Conservation (phyloP, 2,329 filamentous ascomycete species). For the Neonectria coccinea region DNA sequence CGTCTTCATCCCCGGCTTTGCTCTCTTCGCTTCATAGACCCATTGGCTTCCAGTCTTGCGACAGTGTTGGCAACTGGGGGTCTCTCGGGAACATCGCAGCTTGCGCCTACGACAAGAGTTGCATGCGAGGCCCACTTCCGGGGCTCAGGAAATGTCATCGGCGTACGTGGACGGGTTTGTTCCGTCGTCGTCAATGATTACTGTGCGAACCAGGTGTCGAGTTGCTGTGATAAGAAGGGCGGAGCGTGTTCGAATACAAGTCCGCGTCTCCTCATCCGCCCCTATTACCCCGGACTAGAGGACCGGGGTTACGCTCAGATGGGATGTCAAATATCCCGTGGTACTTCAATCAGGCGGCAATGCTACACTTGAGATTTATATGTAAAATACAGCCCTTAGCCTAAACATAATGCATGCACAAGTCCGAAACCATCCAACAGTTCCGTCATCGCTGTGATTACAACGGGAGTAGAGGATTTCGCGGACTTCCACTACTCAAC, state of each 20-base stretch:
- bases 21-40: constrained; percentile 48
- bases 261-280: constrained; percentile 14
- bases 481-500: not conserved
- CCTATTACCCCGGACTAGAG: not conserved
- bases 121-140: constrained; percentile 12
- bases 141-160: constrained; percentile 12
- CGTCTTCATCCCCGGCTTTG: constrained; percentile 52
- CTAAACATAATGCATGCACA: not conserved
- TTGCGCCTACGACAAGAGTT: constrained; percentile 21
- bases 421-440: no score
- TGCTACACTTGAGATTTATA: no score
- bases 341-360: not conserved
- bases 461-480: not conserved
- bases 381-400: no score
- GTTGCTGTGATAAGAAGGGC: not conserved
- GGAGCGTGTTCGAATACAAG: constrained; percentile 9
- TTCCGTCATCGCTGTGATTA: not conserved
- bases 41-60: constrained; percentile 35
- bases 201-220: constrained; percentile 2
- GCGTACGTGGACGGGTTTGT: not conserved
- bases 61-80: constrained; percentile 15
- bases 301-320: not conserved
- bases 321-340: not conserved
- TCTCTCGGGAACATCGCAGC: constrained; percentile 18
- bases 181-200: constrained; percentile 14